Evolutionary conservation across 2,329 filamentous ascomycete species (phyloP), one percentile per base, ranked within the genome.

Genomic region (Trichoderma gracile): DNA sequence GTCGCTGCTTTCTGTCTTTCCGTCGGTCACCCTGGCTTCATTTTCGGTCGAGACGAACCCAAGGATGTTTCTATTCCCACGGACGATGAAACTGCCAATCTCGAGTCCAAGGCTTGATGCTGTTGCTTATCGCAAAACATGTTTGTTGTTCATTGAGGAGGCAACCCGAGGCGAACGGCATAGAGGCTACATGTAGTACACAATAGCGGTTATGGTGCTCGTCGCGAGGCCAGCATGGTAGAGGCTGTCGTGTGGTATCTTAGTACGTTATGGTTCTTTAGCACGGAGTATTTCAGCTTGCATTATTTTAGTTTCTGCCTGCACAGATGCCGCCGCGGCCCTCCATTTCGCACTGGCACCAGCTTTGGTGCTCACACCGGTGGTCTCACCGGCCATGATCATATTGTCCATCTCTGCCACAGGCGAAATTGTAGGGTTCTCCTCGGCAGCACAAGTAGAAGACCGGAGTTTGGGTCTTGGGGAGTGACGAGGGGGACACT

Each of bases 11-110:
- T 76, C 50, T 71, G 71, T 5, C 69, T 80, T 3, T 76, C 73
- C 54, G 56, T 80, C 9, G 76, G 75, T 1, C 77, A 80, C 42
- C 78, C 78, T 0, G 78, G 78, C 0, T 69, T 76, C 17, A 60
- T 65, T 7, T 57, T 65, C 42, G 40, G 46, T 7, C 58, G 49
- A 49, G 50, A 47, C 14, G 33, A 60, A 25, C 14, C 21, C 17
- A 49, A 53, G 19, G 47, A 17, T 9, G n/a, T 23, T 14, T 52
- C 58, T 9, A 21, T 61, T 33, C 58, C 42, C 14, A 53, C 23
- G 12, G 21, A 23, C 3, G 47, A 53, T 33, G 45, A 61, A 8
- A 7, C n/a, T 12, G 19, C 23, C 38, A 53, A 19, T 3, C 14
- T 19, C 9, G 58, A 53, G 21, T 60, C 45, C 17, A 60, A 50